These are phyloP conservation scores for Nitzschia putrida DNA, from an alignment of 108 stramenopile species.

Conservation along the genomic window DNA sequence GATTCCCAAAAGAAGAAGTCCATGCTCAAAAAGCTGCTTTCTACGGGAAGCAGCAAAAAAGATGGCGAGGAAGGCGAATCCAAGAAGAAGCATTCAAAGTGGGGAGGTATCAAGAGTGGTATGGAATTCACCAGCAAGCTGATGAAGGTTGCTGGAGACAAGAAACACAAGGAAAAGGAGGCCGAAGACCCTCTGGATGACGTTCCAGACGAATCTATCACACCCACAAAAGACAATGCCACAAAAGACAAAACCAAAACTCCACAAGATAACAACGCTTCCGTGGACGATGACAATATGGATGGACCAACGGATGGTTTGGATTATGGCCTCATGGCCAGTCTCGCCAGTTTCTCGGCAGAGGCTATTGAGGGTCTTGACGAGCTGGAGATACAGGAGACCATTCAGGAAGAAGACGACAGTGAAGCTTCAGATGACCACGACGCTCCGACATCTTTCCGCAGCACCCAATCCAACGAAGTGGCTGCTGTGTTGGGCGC, in stretches of 20 bases:
- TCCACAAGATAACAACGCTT: not conserved
- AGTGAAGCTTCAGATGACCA: not conserved
- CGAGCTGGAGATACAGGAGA: not conserved
- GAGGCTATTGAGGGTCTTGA: slow-evolving; percentile 4
- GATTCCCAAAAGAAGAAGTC: not conserved
- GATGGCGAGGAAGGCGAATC: not conserved
- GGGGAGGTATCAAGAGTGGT: slow-evolving; percentile 6
- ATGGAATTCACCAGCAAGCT: slow-evolving; percentile 20
- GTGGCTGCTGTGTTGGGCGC: too few species aligned
- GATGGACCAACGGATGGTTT: not conserved
- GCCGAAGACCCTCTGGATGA: not conserved
- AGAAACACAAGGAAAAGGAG: slow-evolving; percentile 4
- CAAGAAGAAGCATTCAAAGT: not conserved
- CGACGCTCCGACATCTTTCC: not conserved
- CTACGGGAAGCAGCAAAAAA: not conserved
- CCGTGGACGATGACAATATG: not conserved
- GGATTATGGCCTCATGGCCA: slow-evolving; percentile 8
- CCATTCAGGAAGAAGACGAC: not conserved
- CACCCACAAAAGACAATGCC: not conserved
- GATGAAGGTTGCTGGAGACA: slow-evolving; percentile 4
- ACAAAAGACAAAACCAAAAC: not conserved
- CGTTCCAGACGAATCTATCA: not conserved
- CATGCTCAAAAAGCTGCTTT: not conserved
- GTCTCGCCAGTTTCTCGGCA: slow-evolving; percentile 3
- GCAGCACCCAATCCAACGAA: not conserved